Base-by-base conservation (phyloP, 139 green algal species). In the Coelastrella sp. region DNA sequence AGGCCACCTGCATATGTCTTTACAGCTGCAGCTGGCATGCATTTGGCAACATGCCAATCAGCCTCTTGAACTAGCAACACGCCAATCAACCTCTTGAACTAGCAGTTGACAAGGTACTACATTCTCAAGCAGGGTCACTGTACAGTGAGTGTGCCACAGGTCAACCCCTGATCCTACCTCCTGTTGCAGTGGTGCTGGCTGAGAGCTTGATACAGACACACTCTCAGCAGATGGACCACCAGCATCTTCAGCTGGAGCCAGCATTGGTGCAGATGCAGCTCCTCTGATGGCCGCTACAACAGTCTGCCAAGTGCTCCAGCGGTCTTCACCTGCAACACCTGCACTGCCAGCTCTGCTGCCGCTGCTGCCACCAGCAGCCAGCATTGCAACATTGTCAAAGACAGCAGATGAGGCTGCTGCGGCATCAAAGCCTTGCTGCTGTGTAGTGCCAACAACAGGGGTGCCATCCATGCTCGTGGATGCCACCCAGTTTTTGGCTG, bases 341-440 rank as follows among this genome's bases (percentile, higher is more conserved):
- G 58, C 25, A 56, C 83, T 79, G 66, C 65, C 57, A 10, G 14
- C 15, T 20, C 84, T 89, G 84, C 70, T 73, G 35, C 56, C 65
- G 3, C n/a, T 76, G 27, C n/a, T 56, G 56, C 73, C 84, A 17
- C 17, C 73, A 56, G 24, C 68, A 68, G 65, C 65, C 19, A 49
- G 12, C 22, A 8, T 65, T 49, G 35, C 68, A 68, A 49, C 35
- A 15, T 20, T 68, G 83, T 73, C 70, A 61, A 83, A 83, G 17
- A 22, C 63, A 78, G 82, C 57, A n/a, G 56, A 65, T 19, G 75
- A 78, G 25, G 58, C 86, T 20, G 87, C 79, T 56, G 82, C 84
- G 4, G 87, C 78, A 60, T 91, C 87, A 80, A 91, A 81, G 8
- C 14, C 63, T 24, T 35, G 8, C 76, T 76, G 60, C 63, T 80